Evolutionary conservation across 352 stramenopile species (phyloP).

Genomic region (Globisporangium cederbergense): DNA sequence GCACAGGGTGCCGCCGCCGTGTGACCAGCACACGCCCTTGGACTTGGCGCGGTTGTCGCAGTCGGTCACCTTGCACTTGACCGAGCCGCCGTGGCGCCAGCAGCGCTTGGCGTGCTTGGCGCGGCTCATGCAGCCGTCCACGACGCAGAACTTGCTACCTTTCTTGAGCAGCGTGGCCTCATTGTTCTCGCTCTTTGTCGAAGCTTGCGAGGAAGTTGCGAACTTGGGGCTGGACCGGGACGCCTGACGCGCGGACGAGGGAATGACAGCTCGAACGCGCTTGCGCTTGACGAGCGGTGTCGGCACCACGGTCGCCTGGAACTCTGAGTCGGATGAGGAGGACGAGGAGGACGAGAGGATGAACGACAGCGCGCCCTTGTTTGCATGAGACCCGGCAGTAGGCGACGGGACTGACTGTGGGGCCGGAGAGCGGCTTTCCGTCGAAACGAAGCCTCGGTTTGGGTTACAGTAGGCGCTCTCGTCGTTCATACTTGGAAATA

Average conservation of each 20-base stretch:
- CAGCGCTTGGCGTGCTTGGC: conserved; percentile 47
- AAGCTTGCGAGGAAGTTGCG: background rate
- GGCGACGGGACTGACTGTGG: background rate
- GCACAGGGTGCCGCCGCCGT: conserved; percentile 49
- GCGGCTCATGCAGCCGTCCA: conserved; percentile 46
- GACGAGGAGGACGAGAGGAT: conserved; percentile 11
- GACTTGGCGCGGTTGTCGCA: conserved; percentile 55
- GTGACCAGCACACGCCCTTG: conserved; percentile 59
- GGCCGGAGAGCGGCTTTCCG: background rate
- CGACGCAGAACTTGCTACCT: conserved; percentile 47
- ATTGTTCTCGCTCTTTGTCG: background rate
- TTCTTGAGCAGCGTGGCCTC: conserved; percentile 25
- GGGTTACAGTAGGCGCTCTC: conserved; percentile 7
- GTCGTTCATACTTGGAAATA: conserved; percentile 1
- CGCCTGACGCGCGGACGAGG: background rate
- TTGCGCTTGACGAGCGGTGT: conserved; percentile 11
- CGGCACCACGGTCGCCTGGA: conserved; percentile 5
- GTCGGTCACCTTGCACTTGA: conserved; percentile 54
- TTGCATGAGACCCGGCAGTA: background rate
- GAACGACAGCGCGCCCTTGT: conserved; percentile 12
- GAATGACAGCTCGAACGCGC: background rate
- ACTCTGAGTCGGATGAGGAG: conserved; percentile 5
- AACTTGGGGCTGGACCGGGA: background rate
- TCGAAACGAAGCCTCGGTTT: background rate
- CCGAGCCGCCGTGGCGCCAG: conserved; percentile 52